Conservation (phyloP, 176 grass and related monocot species). For the Musa acuminata region DNA sequence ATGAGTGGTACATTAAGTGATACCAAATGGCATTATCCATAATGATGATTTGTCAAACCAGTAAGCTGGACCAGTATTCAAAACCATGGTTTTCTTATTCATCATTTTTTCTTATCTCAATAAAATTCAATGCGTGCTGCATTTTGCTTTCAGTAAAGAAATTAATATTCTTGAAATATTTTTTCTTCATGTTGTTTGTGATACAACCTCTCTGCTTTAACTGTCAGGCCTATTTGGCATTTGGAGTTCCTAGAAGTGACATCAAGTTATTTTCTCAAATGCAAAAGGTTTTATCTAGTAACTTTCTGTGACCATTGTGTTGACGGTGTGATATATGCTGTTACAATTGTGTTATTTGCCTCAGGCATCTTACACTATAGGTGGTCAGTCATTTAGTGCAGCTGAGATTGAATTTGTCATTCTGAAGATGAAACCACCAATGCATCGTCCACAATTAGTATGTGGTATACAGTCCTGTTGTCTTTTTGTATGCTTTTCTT, state of each 20-base stretch:
- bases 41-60: no score
- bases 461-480: slow-evolving; percentile 11
- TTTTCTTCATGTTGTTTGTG: slow-evolving; percentile 6
- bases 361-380: slow-evolving; percentile 90
- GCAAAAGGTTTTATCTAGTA: slow-evolving; percentile 66
- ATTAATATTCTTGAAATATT: slow-evolving; percentile 7
- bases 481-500: slow-evolving; percentile 13
- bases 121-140: neutral
- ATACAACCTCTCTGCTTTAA: slow-evolving; percentile 8
- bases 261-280: slow-evolving; percentile 97
- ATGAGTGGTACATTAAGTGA: no score
- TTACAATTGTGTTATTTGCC: neutral
- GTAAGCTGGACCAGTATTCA: no score
- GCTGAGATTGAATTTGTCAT: slow-evolving; percentile 92
- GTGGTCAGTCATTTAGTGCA: slow-evolving; percentile 83
- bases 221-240: slow-evolving; percentile 90
- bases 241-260: slow-evolving; percentile 82
- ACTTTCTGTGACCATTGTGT: slow-evolving; percentile 11
- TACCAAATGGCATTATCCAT: neutral
- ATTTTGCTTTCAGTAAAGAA: neutral
- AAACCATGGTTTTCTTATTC: no score
- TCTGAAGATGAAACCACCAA: slow-evolving; percentile 83
- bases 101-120: neutral
- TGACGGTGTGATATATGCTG: slow-evolving; percentile 13
- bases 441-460: slow-evolving; percentile 81